These are phyloP conservation scores for sorghum (Sorghum bicolor) DNA, from an alignment of 176 grass and related monocot species.

Conservation along the genomic window Sorghum_bicolor_NCBIv3 NC_012873.2:60565001-60565500, in stretches of 20 bases:
- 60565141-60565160: conserved; percentile 4
- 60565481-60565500: conserved; percentile 13
- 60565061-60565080: conserved; percentile 1
- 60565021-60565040: neutral
- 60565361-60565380: too few relatives aligned
- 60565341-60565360: neutral
- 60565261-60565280: conserved; percentile 50
- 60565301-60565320: conserved; percentile 41
- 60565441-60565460: conserved; percentile 35
- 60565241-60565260: conserved; percentile 44
- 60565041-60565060: conserved; percentile 5
- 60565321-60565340: conserved; percentile 8
- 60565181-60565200: neutral
- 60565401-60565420: conserved; percentile 1
- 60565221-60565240: conserved; percentile 42
- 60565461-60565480: conserved; percentile 44
- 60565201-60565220: conserved; percentile 55
- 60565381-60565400: too few relatives aligned
- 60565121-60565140: neutral
- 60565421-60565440: conserved; percentile 38
- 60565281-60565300: conserved; percentile 28
- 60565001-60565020: conserved; percentile 36
- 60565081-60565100: conserved; percentile 11
- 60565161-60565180: neutral
- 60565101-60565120: neutral